These are phyloP conservation scores for Pyrenopolyporus hunteri DNA, from an alignment of 495 filamentous ascomycete genomes.

Conservation along the genomic window DNA sequence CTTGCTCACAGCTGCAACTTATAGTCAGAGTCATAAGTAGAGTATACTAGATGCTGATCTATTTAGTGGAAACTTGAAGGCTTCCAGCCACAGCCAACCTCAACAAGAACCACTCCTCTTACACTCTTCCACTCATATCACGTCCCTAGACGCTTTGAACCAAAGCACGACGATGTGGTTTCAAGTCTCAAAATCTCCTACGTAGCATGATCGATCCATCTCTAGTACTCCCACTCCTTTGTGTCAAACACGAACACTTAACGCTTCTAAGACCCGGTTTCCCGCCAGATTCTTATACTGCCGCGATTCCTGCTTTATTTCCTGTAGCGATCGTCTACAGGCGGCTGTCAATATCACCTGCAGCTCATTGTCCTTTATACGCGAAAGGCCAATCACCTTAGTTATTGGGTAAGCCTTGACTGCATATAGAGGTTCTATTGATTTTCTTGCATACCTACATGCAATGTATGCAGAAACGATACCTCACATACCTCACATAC, in stretches of 20 bases:
- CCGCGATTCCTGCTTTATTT: conserved; percentile 10
- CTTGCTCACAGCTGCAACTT: not conserved
- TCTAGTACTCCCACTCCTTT: conserved; percentile 3
- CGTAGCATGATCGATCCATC: conserved; percentile 15
- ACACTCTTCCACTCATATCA: conserved; percentile 30
- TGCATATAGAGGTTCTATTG: conserved; percentile 18
- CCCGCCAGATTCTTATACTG: conserved; percentile 1
- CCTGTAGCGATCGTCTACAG: conserved; percentile 1
- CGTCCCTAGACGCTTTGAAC: conserved; percentile 38
- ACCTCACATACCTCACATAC: not conserved
- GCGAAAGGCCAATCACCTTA: conserved; percentile 16
- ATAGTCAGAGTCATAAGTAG: not conserved
- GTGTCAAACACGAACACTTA: conserved; percentile 2
- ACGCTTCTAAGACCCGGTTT: not conserved
- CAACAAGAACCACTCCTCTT: conserved; percentile 7
- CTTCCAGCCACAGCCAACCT: conserved; percentile 10
- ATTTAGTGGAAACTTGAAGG: conserved; percentile 23
- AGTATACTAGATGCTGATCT: not conserved
- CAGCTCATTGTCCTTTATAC: conserved; percentile 9
- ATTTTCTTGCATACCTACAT: conserved; percentile 11
- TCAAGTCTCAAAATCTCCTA: conserved; percentile 28
- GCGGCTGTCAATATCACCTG: conserved; percentile 28
- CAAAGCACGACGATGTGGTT: conserved; percentile 32
- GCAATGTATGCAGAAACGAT: not conserved
- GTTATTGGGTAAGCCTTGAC: conserved; percentile 2